Evolutionary conservation across 208 protist species (phyloP), one percentile per base, ranked within the genome.

Genomic region (Acanthamoeba triangularis): DNA sequence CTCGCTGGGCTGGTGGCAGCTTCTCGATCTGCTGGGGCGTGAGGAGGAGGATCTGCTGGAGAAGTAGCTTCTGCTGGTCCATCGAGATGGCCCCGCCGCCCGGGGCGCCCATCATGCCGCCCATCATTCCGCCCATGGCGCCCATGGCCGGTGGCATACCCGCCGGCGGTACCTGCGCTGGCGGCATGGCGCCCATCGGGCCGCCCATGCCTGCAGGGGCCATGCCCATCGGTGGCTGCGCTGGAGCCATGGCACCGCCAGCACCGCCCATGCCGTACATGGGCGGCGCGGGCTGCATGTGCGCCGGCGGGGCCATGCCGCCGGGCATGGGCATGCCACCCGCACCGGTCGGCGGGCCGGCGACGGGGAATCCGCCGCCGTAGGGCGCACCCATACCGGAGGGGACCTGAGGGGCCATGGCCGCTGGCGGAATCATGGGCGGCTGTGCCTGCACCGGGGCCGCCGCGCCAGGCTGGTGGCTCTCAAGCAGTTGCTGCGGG

Each of bases 31-130:
- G 82, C 56, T 90, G 82, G 25, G 82, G 82, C 49, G 82, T 90
- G 54, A 90, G 82, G 54, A 69, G 82, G 56, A 90, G 82, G 82
- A 90, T 90, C 82, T 90, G 82, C 49, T 90, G 82, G 30, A 90
- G 56, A 14, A 90, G 37, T 3, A 67, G 54, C 56, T 67, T 90
- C 82, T 90, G 82, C 28, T 90, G 82, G 33, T 90, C 82, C 49
- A 90, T 63, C 23, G 82, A 80, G 18, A 80, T 80, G 35, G 72
- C 25, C 11, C 72, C 72, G 35, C 25, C 72, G 20, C 25, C 72
- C 18, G 72, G 35, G 33, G 7, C 35, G 35, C 28, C 63, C 63
- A 35, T 35, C 69, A 78, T 78, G n/a, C 69, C 72, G 41, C 72
- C 41, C 72, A 80, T 41, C 72, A 80, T 41, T 16, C 20, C 69